These are phyloP conservation scores for Zygotorulaspora danielsina DNA, from an alignment of 805 yeast species.

Conservation along the genomic window DNA sequence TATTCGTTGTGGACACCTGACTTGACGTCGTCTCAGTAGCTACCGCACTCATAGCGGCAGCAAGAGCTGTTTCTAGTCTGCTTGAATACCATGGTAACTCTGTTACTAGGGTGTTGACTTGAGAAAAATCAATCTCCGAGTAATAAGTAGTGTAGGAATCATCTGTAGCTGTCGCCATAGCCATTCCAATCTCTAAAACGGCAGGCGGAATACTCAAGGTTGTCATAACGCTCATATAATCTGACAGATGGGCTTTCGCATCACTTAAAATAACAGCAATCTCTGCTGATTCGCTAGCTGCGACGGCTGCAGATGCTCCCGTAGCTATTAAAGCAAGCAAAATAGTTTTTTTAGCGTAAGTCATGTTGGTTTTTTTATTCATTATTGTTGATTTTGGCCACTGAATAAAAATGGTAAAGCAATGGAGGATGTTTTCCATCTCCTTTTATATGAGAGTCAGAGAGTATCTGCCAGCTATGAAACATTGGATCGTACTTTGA, in stretches of 20 bases:
- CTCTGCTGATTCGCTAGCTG: constrained; percentile 21
- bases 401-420: background rate
- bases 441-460: background rate
- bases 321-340: constrained; percentile 23
- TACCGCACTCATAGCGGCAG: constrained; percentile 14
- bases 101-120: constrained; percentile 32
- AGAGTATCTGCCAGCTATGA: too few species aligned
- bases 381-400: background rate
- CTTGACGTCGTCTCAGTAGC: constrained; percentile 4
- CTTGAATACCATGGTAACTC: constrained; percentile 37
- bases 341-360: constrained; percentile 18
- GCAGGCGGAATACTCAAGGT: constrained; percentile 22
- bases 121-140: constrained; percentile 28
- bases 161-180: constrained; percentile 35
- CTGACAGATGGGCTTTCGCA: constrained; percentile 20
- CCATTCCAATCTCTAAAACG: constrained; percentile 23
- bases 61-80: constrained; percentile 25
- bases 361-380: constrained; percentile 6
- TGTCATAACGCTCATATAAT: constrained; percentile 19
- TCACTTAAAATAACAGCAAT: constrained; percentile 24
- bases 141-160: constrained; percentile 35
- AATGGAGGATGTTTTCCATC: background rate
- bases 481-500: too few species aligned
- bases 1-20: constrained; percentile 12
- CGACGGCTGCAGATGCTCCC: constrained; percentile 18